These are phyloP conservation scores for Quillaja saponaria DNA, from an alignment of 306 rosid species.

Conservation along the genomic window DNA sequence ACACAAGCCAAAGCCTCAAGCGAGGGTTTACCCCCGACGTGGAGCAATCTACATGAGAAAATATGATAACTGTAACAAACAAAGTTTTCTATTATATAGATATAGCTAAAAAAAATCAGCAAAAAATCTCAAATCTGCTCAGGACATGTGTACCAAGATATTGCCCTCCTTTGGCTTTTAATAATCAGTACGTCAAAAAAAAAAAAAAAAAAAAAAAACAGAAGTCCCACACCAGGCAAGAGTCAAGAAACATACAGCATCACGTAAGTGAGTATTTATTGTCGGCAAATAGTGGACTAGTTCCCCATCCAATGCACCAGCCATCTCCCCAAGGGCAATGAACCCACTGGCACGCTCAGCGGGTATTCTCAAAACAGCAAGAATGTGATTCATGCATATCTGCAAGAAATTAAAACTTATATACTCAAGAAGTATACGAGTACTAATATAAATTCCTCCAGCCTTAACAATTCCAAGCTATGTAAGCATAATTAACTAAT, in stretches of 20 bases:
- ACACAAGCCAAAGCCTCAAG: constrained; percentile 99
- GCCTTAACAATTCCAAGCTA: constrained; percentile 17
- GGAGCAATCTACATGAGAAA: constrained; percentile 83
- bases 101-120: constrained; percentile 26
- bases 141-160: constrained; percentile 21
- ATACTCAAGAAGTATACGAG: constrained; percentile 25
- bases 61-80: constrained; percentile 33
- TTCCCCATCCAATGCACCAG: constrained; percentile 97
- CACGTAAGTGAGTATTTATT: constrained; percentile 80
- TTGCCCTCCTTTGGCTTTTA: no score
- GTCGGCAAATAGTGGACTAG: constrained; percentile 85
- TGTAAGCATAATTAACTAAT: constrained; percentile 28
- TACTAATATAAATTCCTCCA: constrained; percentile 7
- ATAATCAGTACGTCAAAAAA: no score
- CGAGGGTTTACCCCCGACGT: constrained; percentile 89
- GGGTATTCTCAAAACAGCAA: constrained; percentile 84
- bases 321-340: constrained; percentile 99
- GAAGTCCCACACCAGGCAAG: constrained; percentile 15
- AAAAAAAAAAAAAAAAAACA: constrained; percentile 20
- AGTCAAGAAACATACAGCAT: constrained; percentile 68
- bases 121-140: constrained; percentile 16
- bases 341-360: constrained; percentile 98
- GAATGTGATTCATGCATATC: constrained; percentile 99
- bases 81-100: constrained; percentile 24
- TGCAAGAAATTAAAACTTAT: constrained; percentile 52